Conservation (phyloP, 1,139 yeast genomes). For the Debaryomyces sp. region DNA sequence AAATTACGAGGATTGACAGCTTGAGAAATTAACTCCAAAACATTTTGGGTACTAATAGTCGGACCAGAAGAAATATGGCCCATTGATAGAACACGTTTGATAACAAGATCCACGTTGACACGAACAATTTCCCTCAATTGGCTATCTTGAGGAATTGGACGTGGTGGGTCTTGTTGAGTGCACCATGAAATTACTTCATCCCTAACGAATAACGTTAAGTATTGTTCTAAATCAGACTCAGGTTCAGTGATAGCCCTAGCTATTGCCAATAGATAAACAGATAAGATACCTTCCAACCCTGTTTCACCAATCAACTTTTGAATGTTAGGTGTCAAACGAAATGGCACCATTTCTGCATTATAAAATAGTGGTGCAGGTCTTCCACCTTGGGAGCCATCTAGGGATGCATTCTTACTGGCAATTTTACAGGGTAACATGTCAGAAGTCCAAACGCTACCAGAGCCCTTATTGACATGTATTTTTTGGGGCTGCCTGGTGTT, state of each 20-base stretch:
- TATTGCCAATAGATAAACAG: slow-evolving; percentile 82
- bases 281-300: slow-evolving; percentile 86
- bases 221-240: slow-evolving; percentile 85
- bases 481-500: slow-evolving; percentile 94
- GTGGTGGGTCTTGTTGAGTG: slow-evolving; percentile 72
- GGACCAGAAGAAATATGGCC: slow-evolving; percentile 79
- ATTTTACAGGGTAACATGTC: slow-evolving; percentile 92
- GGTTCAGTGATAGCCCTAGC: slow-evolving; percentile 91
- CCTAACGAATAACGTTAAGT: slow-evolving; percentile 86
- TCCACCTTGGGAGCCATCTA: slow-evolving; percentile 57
- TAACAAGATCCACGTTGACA: slow-evolving; percentile 83
- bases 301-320: slow-evolving; percentile 94
- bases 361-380: slow-evolving; percentile 85
- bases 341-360: slow-evolving; percentile 94
- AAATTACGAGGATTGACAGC: slow-evolving; percentile 95
- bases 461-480: slow-evolving; percentile 76
- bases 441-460: slow-evolving; percentile 92
- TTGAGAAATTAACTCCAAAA: slow-evolving; percentile 86
- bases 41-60: slow-evolving; percentile 87
- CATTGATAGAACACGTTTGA: slow-evolving; percentile 66
- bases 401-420: slow-evolving; percentile 61
- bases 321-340: slow-evolving; percentile 93
- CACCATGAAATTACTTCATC: slow-evolving; percentile 96
- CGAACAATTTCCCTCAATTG: slow-evolving; percentile 87
- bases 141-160: slow-evolving; percentile 70